Evolutionary conservation across 1,284 basidiomycete species (phyloP), one percentile per base, ranked within the genome.

Genomic region (Rhodotorula sp.): DNA sequence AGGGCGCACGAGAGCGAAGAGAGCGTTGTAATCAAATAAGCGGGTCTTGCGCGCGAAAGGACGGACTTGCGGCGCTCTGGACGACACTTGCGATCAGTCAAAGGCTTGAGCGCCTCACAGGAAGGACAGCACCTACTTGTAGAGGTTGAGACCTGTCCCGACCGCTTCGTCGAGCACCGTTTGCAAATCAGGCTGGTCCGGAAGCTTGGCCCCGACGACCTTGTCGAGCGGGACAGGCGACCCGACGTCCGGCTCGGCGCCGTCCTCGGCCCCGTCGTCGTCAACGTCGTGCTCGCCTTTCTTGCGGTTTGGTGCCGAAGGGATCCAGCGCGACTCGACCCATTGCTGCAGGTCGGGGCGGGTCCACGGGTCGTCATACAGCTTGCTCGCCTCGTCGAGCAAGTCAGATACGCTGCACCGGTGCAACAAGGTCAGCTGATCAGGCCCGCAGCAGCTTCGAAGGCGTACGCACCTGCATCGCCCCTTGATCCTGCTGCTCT

Each of bases 31-130:
- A 12, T 69, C 68, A 13, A 48, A 19, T 1, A 45, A 50, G 25
- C 59, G 57, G 2, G 46, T 64, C 63, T 65, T 65, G 23, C 68
- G 58, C 7, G 52, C 4, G 46, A 65, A 69, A 48, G 44, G 59
- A 2, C 21, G 21, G 9, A 60, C 44, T 3, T 65, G 50, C 41
- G 58, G 63, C 17, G 46, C 58, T 44, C 68, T 69, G 52, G 8
- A 5, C 12, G 41, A 2, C 2, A 3, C 16, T 8, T 13, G 7
- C 49, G 9, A 8, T 23, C 17, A 50, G 45, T 19, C 25, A 45
- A 17, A 8, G 12, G 12, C 45, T 7, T 50, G 7, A n/a, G 41
- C 14, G 21, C 13, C 27, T n/a, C 21, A 21, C 27, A 25, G 41
- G 21, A 1, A 4, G 12, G 42, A 17, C 42, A 2, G 4, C 3